These are phyloP conservation scores for Sorghum bicolor DNA, from an alignment of 176 grass and related monocot genomes.

Conservation along the genomic window DNA sequence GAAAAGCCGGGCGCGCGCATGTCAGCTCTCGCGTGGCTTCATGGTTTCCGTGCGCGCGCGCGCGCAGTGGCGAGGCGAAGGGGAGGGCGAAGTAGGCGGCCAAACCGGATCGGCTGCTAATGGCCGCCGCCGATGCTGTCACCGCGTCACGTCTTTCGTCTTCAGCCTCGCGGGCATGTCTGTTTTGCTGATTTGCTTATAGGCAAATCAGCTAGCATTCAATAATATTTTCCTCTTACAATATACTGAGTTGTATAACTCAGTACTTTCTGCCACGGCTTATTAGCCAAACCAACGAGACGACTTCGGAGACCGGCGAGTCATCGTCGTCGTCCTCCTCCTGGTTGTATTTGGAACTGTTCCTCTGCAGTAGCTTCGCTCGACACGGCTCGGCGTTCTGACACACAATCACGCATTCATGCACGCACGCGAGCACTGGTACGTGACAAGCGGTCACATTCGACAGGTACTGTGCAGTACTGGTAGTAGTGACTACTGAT, in stretches of 20 bases:
- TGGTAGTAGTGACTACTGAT: not conserved
- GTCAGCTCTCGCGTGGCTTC: conserved; percentile 1
- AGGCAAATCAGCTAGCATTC: no score
- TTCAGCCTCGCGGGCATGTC: not conserved
- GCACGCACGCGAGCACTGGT: no score
- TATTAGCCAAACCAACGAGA: no score
- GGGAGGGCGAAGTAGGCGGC: not conserved
- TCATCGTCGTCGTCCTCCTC: not conserved
- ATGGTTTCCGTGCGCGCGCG: not conserved
- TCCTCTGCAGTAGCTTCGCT: not conserved
- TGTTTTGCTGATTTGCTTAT: no score
- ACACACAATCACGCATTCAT: conserved; percentile 4
- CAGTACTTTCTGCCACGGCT: no score
- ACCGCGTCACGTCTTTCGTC: not conserved
- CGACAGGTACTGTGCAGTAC: not conserved
- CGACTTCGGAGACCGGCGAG: not conserved
- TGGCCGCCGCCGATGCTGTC: conserved; percentile 20
- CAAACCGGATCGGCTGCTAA: conserved; percentile 27
- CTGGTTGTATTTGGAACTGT: not conserved
- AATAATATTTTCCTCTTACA: no score
- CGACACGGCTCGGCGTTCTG: not conserved
- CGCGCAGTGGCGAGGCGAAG: not conserved
- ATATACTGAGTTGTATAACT: no score
- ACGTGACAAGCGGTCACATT: not conserved
- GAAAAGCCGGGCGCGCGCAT: conserved; percentile 19